phyloP scores from a whole-genome alignment of 176 grass and related monocot species.

The Puya raimondii region DNA sequence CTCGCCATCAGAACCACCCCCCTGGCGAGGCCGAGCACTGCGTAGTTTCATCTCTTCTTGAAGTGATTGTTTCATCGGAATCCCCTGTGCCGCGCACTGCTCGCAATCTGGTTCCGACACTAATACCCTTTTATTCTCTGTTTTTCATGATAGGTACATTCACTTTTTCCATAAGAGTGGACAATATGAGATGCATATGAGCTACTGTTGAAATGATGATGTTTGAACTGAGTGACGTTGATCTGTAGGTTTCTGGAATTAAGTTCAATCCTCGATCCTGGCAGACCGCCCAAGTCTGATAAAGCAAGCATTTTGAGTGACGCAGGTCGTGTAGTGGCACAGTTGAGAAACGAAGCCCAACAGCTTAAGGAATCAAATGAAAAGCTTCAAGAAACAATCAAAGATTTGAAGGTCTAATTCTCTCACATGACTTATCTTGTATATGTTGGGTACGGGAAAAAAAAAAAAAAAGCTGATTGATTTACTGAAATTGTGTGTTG shows the following conservation, averaged over 20 bases:
- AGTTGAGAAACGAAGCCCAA: conserved; percentile 35
- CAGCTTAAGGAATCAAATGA: conserved; percentile 46
- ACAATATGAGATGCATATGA: background rate
- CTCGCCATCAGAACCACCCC: no score
- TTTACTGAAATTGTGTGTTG: no score
- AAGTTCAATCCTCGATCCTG: conserved; percentile 32
- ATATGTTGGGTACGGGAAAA: no score
- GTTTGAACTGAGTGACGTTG: background rate
- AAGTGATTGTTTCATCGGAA: no score
- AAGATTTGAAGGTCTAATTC: conserved; percentile 40
- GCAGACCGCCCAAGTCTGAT: conserved; percentile 34
- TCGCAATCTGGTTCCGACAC: no score
- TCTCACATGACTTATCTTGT: background rate
- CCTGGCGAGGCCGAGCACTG: no score
- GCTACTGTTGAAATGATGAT: background rate
- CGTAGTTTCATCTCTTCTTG: no score
- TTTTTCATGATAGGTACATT: conserved; percentile 38
- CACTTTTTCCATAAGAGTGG: background rate
- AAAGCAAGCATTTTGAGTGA: conserved; percentile 38
- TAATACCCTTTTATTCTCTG: no score
- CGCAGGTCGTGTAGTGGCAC: conserved; percentile 25
- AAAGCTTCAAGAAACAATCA: conserved; percentile 43
- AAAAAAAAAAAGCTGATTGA: no score
- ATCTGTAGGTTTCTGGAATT: conserved; percentile 36
- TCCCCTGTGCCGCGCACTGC: no score